Conservation (phyloP, 768 basidiomycete genomes). For the Hygrocybe punicea region DNA sequence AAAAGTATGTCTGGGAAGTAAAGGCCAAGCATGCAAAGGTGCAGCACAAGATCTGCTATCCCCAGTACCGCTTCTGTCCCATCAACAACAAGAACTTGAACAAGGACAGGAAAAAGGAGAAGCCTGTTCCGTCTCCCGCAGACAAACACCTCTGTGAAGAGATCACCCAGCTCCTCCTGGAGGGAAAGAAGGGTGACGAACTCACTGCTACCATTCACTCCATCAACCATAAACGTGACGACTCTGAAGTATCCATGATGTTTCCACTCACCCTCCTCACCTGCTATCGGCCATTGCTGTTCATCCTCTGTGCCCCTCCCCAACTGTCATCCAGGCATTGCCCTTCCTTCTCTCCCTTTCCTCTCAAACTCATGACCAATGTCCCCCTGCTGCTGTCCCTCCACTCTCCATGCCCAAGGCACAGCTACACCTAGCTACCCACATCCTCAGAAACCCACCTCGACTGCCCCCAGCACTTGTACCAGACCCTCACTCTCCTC, state of each 20-base stretch:
- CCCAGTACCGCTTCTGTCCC: slow-evolving; percentile 59
- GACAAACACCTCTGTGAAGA: slow-evolving; percentile 67
- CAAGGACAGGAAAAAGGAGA: slow-evolving; percentile 42
- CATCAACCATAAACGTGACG: slow-evolving; percentile 41
- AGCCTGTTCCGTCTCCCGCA: slow-evolving; percentile 40
- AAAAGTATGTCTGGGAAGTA: slow-evolving; percentile 70
- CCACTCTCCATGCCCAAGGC: no score
- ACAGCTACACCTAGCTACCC: no score
- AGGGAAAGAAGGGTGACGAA: slow-evolving; percentile 68
- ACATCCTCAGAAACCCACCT: no score
- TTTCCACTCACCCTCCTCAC: slow-evolving; percentile 13
- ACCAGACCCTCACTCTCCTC: no score
- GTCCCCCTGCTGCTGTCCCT: no score
- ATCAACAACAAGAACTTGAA: slow-evolving; percentile 56
- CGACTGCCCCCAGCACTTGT: no score
- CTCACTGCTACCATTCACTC: slow-evolving; percentile 58
- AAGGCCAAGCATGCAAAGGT: slow-evolving; percentile 72
- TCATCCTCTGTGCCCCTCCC: slow-evolving; percentile 64
- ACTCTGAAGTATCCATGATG: slow-evolving; percentile 6
- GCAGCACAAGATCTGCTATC: slow-evolving; percentile 64
- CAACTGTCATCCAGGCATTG: slow-evolving; percentile 39
- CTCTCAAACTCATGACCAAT: slow-evolving; percentile 41
- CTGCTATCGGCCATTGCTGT: slow-evolving; percentile 45
- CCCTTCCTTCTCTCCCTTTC: slow-evolving; percentile 44
- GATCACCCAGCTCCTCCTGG: slow-evolving; percentile 59